phyloP scores from a whole-genome alignment of 352 stramenopile species.

The Pythium inflatum region DNA sequence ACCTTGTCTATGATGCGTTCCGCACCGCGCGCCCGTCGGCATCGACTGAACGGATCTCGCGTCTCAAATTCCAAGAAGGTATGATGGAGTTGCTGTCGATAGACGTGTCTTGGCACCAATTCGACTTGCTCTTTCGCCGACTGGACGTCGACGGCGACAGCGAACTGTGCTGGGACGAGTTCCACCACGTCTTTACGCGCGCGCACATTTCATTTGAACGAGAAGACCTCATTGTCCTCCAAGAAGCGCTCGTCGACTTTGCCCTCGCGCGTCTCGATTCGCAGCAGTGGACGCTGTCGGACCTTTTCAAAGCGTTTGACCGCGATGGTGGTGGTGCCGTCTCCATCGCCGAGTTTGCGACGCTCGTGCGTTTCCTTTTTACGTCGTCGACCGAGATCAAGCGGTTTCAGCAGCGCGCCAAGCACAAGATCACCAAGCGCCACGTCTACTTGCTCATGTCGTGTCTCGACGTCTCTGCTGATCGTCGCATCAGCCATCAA shows the following conservation, averaged over 20 bases:
- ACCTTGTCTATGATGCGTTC: constrained; percentile 44
- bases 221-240: constrained; percentile 40
- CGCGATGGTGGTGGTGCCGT: constrained; percentile 49
- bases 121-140: constrained; percentile 55
- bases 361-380: constrained; percentile 52
- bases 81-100: constrained; percentile 40
- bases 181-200: constrained; percentile 40
- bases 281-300: constrained; percentile 49
- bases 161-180: constrained; percentile 47
- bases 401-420: constrained; percentile 20
- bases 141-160: constrained; percentile 42
- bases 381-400: constrained; percentile 28
- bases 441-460: constrained; percentile 60
- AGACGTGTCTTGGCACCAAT: constrained; percentile 56
- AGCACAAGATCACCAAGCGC: constrained; percentile 41
- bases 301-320: constrained; percentile 58
- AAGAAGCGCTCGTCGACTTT: constrained; percentile 49
- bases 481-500: constrained; percentile 46
- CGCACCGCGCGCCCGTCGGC: constrained; percentile 12
- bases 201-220: constrained; percentile 37
- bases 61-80: constrained; percentile 49
- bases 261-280: constrained; percentile 50
- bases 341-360: constrained; percentile 56
- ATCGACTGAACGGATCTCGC: constrained; percentile 37
- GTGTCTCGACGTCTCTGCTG: constrained; percentile 48